Evolutionary conservation across 1,284 basidiomycete genomes (phyloP), one percentile per base, ranked within the genome.

Genomic region (Naganishia cerealis): DNA sequence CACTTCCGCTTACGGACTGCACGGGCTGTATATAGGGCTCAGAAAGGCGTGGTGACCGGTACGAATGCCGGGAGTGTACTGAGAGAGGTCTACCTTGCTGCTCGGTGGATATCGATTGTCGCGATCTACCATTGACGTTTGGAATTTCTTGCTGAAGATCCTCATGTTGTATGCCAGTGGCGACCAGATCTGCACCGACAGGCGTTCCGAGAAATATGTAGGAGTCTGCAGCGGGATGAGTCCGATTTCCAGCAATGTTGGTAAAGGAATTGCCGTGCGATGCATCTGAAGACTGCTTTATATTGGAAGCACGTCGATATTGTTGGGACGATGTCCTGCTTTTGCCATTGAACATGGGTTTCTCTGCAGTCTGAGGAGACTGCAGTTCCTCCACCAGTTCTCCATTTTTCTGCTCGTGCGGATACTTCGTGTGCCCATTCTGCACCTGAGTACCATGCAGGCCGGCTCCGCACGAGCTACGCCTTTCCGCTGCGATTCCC

Each of bases 361-460:
- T n/a, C 24, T 50, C 46, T 13, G 46, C 42, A 21, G 48, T 46
- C 6, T 21, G 26, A 24, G 61, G 50, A 8, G 61, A 63, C 7
- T 18, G 61, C 8, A 63, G 50, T n/a, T 54, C 50, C 40, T 63
- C 61, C n/a, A 63, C 43, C 39, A 5, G 21, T 42, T 52, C 61
- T 16, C 16, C 61, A 7, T 15, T 13, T 10, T 29, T 13, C 9
- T 42, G 13, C 21, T 54, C 24, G 26, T 3, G 9, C 36, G 16
- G 10, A 16, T 46, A 18, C 1, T 43, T 29, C 13, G 29, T 26
- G n/a, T 15, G 21, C 9, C 29, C 46, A 24, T 50, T 50, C 29
- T 36, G 16, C 24, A 1, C 36, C 21, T 21, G 13, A 12, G 12
- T 3, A 18, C 21, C 61, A 9, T 38, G 16, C 21, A 12, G 24